A percentile compares a stretch with the other conserved stretches of the same genome.
phyloP scores from a whole-genome alignment of 805 yeast genomes.

The Candida taoyuanica region DNA sequence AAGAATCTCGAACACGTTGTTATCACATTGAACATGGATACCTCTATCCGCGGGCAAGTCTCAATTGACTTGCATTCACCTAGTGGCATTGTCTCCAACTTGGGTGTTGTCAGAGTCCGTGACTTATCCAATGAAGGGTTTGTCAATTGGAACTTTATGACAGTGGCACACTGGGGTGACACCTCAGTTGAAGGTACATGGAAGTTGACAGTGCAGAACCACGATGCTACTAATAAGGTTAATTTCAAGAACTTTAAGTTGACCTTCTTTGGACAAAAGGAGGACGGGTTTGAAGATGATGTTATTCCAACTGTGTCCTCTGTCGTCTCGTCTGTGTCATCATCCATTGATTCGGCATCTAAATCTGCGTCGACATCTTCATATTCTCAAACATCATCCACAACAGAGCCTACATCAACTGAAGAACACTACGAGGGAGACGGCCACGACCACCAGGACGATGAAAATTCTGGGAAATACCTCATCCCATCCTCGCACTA shows the following conservation, averaged over 20 bases:
- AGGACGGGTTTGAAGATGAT: constrained; percentile 38
- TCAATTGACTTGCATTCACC: constrained; percentile 70
- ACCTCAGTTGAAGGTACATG: constrained; percentile 76
- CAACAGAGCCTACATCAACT: constrained; percentile 13
- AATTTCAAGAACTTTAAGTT: constrained; percentile 67
- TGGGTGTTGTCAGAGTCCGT: constrained; percentile 61
- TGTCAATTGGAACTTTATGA: constrained; percentile 84
- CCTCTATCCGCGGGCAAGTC: constrained; percentile 66
- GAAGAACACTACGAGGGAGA: constrained; percentile 11
- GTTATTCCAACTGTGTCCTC: constrained; percentile 25
- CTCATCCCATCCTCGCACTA: constrained; percentile 40
- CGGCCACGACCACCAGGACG: constrained; percentile 29
- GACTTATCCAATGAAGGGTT: constrained; percentile 63
- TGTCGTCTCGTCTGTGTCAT: not conserved
- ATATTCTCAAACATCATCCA: constrained; percentile 12
- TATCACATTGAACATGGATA: constrained; percentile 65
- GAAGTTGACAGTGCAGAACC: constrained; percentile 61
- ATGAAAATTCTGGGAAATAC: constrained; percentile 34
- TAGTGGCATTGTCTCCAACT: constrained; percentile 60
- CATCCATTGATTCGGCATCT: constrained; percentile 1
- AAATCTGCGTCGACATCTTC: constrained; percentile 2
- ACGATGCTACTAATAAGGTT: constrained; percentile 33
- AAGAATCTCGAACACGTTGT: constrained; percentile 82
- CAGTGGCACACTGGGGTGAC: constrained; percentile 99
- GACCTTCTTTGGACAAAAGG: constrained; percentile 74